Percentiles rank a stretch among this genome's conserved stretches.
Conservation (phyloP, 1,284 basidiomycete genomes). For the Sporisorium exsertum region DNA sequence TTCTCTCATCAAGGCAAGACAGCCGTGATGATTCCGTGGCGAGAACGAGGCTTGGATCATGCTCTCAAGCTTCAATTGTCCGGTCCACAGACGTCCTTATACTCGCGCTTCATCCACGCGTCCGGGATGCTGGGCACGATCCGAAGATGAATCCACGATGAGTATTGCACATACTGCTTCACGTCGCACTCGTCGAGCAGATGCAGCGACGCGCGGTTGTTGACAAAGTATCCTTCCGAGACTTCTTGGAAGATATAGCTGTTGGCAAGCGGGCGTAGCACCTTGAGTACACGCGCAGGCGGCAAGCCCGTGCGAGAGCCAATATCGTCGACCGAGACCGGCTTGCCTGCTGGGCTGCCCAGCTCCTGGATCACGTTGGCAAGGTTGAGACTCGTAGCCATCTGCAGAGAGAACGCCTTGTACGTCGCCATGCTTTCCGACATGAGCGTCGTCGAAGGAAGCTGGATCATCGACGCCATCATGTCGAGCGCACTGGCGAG, state of each 20-base stretch:
- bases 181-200: constrained; percentile 23
- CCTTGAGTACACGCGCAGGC: constrained; percentile 18
- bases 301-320: constrained; percentile 11
- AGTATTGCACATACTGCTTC: constrained; percentile 31
- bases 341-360: constrained; percentile 2
- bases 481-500: constrained; percentile 32
- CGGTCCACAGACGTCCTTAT: constrained; percentile 11
- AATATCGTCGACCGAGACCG: constrained; percentile 24
- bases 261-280: constrained; percentile 34
- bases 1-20: constrained; percentile 15
- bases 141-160: constrained; percentile 13
- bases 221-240: constrained; percentile 27
- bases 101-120: constrained; percentile 15
- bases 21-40: constrained; percentile 19
- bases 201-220: constrained; percentile 31
- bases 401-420: constrained; percentile 23
- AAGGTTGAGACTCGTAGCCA: constrained; percentile 29
- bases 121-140: constrained; percentile 17
- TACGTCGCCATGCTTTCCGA: constrained; percentile 25
- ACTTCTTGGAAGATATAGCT: constrained; percentile 32
- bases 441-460: constrained; percentile 19
- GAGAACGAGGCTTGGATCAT: constrained; percentile 35
- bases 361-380: constrained; percentile 33
- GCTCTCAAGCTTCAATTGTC: constrained; percentile 24
- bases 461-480: constrained; percentile 33